These are phyloP conservation scores for Neoascochyta sp. DNA, from an alignment of 2,329 filamentous ascomycete species.

Conservation along the genomic window DNA sequence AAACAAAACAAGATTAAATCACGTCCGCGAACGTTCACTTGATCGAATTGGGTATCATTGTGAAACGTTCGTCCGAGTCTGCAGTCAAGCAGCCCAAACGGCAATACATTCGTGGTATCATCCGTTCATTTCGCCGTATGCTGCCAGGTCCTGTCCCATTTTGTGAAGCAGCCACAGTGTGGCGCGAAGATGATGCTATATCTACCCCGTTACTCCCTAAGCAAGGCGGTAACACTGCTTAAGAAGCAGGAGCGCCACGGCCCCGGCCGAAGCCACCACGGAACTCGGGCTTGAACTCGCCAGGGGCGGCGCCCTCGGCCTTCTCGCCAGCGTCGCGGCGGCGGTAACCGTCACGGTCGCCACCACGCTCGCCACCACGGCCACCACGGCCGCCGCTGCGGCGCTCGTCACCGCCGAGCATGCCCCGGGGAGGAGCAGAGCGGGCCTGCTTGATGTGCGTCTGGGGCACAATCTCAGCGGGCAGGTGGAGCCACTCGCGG, in stretches of 20 bases:
- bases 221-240: conserved; percentile 24
- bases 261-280: conserved; percentile 43
- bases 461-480: conserved; percentile 97
- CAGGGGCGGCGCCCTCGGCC: conserved; percentile 39
- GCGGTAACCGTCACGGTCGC: conserved; percentile 69
- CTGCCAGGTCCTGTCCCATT: conserved; percentile 33
- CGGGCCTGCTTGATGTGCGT: conserved; percentile 99
- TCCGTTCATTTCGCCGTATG: conserved; percentile 38
- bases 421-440: conserved; percentile 94
- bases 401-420: conserved; percentile 81
- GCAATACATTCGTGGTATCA: conserved; percentile 38
- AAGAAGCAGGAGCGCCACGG: conserved; percentile 38
- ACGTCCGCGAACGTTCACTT: conserved; percentile 13
- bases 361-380: conserved; percentile 60
- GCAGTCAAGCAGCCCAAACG: conserved; percentile 21
- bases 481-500: conserved; percentile 99
- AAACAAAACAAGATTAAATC: too few relatives aligned
- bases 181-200: conserved; percentile 24
- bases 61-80: conserved; percentile 27
- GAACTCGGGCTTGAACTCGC: conserved; percentile 45
- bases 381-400: conserved; percentile 79
- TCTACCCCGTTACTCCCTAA: conserved; percentile 18
- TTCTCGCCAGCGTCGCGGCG: conserved; percentile 68
- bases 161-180: conserved; percentile 32
- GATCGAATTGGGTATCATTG: conserved; percentile 38